Percentiles rank a stretch among this genome's conserved stretches.
phyloP scores from a whole-genome alignment of 1,284 basidiomycete genomes.

The Ganoderma lucidum region DNA sequence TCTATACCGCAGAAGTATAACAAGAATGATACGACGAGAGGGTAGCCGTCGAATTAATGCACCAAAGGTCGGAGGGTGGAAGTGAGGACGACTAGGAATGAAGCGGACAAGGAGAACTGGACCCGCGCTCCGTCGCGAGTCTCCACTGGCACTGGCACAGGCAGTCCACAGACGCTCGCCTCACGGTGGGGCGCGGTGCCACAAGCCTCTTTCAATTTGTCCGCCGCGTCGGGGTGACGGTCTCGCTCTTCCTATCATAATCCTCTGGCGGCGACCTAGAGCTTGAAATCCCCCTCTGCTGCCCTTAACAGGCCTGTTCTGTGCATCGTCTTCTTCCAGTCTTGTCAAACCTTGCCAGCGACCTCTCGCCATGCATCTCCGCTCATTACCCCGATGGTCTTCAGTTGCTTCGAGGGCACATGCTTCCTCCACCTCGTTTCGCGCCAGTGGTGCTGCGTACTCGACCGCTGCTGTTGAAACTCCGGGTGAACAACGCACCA shows the following conservation, averaged over 20 bases:
- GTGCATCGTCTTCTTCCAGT: background rate
- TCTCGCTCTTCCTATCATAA: background rate
- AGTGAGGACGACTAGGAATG: background rate
- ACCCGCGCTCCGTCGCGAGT: constrained; percentile 23
- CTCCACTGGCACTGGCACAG: background rate
- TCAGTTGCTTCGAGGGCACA: constrained; percentile 7
- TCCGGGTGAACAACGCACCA: background rate
- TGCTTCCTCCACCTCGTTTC: background rate
- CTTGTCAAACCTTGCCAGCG: background rate
- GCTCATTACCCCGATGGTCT: constrained; percentile 11
- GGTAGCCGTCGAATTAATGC: background rate
- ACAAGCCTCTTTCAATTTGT: background rate
- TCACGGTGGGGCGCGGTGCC: background rate
- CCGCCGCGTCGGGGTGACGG: background rate
- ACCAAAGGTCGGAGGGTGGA: background rate
- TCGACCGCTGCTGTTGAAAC: background rate
- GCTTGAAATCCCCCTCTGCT: background rate
- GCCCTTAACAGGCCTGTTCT: background rate
- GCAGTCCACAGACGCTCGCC: background rate
- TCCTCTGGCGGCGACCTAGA: background rate
- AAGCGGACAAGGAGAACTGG: constrained; percentile 12
- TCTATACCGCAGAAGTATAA: constrained; percentile 35
- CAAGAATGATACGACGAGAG: background rate
- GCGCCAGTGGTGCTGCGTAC: background rate
- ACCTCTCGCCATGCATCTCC: background rate